Base-by-base conservation (phyloP, 805 yeast genomes). In the Candida chilensis region DNA sequence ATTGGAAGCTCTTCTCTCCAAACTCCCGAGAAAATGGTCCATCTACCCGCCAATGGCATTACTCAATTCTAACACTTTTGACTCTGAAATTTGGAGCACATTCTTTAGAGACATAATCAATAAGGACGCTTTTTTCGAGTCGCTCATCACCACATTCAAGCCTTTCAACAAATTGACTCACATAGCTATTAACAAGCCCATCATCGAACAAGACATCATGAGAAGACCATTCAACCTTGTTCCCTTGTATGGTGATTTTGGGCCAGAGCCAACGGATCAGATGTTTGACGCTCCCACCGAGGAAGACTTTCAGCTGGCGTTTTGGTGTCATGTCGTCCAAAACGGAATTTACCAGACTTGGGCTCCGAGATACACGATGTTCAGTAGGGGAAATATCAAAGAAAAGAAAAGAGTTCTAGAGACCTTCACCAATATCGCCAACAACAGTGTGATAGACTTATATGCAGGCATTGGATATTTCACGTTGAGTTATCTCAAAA, bases 391-490 rank as follows among this genome's bases (percentile, higher is more conserved):
- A 1, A 85, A 85, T 47, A 71, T 86, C 41, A 80, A 80, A 38
- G 95, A 85, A 45, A 85, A 85, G 48, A 66, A 73, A 10, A 52
- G 95, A 14, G 64, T 85, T 1, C 45, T 83, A 24, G 60, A 60
- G 13, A 48, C 49, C 0, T 71, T 57, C 32, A 27, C 32, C 1
- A 44, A 57, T 17, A 48, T 76, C 1, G 30, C 41, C 7, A 60
- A 50, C 9, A 56, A 60, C 1, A 64, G 59, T 15, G 72, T 80
- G 0, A 60, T 81, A 3, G 95, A 85, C 45, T 43, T 86, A 26
- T 85, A 85, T 48, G 76, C 82, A 18, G 95, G 95, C 0, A 86
- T 85, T 29, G 95, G 95, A 3, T 85, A 85, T 50, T 85, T 85
- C 48, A 70, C 87, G 5, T 54, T 86, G 16, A 64, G 83, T 27